Evolutionary conservation across 2,329 filamentous ascomycete species (phyloP).

Genomic region (Ascochyta rabiei): DNA sequence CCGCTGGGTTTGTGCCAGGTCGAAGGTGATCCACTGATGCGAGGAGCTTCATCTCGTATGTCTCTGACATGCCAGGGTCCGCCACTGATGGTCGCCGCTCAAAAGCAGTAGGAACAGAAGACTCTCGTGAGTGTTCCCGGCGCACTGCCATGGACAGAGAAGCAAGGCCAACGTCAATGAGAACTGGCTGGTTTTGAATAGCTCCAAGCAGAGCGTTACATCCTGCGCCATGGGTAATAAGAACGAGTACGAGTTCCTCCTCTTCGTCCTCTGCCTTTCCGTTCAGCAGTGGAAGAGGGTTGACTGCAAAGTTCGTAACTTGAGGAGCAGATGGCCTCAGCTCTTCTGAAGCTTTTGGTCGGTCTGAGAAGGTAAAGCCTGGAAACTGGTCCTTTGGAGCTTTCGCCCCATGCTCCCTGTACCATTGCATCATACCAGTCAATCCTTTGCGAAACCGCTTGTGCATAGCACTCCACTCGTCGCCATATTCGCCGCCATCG

Average conservation of each 20-base stretch:
- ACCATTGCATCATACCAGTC: constrained; percentile 83
- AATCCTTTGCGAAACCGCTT: constrained; percentile 82
- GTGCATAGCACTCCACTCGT: constrained; percentile 98
- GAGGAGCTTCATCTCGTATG: constrained; percentile 76
- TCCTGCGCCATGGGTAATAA: constrained; percentile 93
- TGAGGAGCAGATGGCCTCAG: constrained; percentile 19
- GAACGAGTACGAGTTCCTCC: constrained; percentile 75
- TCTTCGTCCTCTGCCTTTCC: constrained; percentile 55
- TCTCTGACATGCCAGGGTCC: constrained; percentile 56
- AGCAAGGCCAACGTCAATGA: constrained; percentile 88
- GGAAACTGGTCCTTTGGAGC: constrained; percentile 41
- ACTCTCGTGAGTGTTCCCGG: constrained; percentile 34
- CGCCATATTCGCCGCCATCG: constrained; percentile 82
- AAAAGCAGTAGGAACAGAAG: constrained; percentile 29
- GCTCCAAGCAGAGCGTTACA: constrained; percentile 95
- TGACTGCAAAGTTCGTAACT: constrained; percentile 25
- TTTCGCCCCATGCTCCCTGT: constrained; percentile 59
- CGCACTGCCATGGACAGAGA: constrained; percentile 82
- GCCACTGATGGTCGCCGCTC: constrained; percentile 50
- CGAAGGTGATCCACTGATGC: constrained; percentile 77
- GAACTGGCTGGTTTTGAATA: constrained; percentile 86
- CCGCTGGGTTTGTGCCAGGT: constrained; percentile 53
- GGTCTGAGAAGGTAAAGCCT: constrained; percentile 44
- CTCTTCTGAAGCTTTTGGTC: constrained; percentile 18
- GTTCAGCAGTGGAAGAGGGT: constrained; percentile 44